Conservation (phyloP, 192 early-diverging fungal species). For the Entomortierella lignicola region DNA sequence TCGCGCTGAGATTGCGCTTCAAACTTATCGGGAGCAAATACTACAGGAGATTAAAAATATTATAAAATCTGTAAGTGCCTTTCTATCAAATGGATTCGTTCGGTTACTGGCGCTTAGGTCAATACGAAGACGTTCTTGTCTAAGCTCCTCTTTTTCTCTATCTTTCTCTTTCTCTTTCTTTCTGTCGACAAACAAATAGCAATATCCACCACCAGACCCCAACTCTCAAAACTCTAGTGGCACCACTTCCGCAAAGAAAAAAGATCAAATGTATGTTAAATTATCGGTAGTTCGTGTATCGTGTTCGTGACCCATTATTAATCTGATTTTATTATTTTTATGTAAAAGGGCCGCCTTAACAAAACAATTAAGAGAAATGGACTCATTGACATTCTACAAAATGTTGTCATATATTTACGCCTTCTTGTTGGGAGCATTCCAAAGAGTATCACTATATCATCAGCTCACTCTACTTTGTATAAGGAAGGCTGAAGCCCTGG, state of each 20-base stretch:
- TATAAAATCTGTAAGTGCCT: conserved; percentile 76
- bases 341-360: conserved; percentile 65
- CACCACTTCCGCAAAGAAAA: conserved; percentile 34
- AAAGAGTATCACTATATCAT: conserved; percentile 78
- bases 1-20: conserved; percentile 72
- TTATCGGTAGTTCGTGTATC: not conserved
- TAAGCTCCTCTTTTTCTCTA: not conserved
- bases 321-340: conserved; percentile 3
- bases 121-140: not conserved
- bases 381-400: conserved; percentile 85
- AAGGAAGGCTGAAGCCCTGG: conserved; percentile 66
- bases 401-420: conserved; percentile 82
- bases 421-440: conserved; percentile 77
- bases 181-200: conserved; percentile 22
- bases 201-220: conserved; percentile 54
- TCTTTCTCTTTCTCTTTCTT: not conserved
- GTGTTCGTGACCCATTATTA: not conserved
- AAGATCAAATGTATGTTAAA: conserved; percentile 41
- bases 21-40: conserved; percentile 81
- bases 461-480: conserved; percentile 74
- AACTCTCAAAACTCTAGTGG: conserved; percentile 2
- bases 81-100: not conserved
- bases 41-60: conserved; percentile 81
- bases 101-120: not conserved
- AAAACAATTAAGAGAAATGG: conserved; percentile 79